Conservation (phyloP, 1,284 basidiomycete species). For the Peniophora sp. region DNA sequence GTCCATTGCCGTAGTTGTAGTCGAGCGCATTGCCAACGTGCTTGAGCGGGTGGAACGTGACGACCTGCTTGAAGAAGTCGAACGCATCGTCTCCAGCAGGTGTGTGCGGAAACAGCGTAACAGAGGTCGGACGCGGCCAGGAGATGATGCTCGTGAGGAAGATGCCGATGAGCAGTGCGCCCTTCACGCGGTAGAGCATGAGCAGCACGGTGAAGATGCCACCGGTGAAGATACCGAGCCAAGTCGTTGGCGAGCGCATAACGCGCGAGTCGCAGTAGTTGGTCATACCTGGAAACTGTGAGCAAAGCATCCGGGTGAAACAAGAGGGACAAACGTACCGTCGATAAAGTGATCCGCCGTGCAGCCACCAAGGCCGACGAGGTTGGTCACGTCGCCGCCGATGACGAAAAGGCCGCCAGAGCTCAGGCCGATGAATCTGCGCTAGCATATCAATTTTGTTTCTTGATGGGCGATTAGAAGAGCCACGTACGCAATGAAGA, state of each 20-base stretch:
- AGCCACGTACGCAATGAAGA: conserved; percentile 61
- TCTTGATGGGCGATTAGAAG: neutral
- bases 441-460: conserved; percentile 22
- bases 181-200: conserved; percentile 82
- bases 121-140: conserved; percentile 76
- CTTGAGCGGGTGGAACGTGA: conserved; percentile 63
- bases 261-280: conserved; percentile 64
- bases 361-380: conserved; percentile 82
- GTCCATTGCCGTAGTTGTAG: conserved; percentile 57
- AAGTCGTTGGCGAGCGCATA: conserved; percentile 70
- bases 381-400: conserved; percentile 64
- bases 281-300: conserved; percentile 22
- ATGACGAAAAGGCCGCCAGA: conserved; percentile 69
- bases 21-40: conserved; percentile 57
- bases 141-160: conserved; percentile 82
- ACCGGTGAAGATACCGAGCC: conserved; percentile 86
- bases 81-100: conserved; percentile 64
- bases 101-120: conserved; percentile 82
- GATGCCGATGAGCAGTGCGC: conserved; percentile 80
- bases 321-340: conserved; percentile 7
- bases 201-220: conserved; percentile 77
- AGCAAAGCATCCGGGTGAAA: no score
- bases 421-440: conserved; percentile 28
- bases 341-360: conserved; percentile 29
- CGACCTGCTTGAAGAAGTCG: conserved; percentile 84